Evolutionary conservation across 768 basidiomycete species (phyloP), one percentile per base, ranked within the genome.

Genomic region (Pulveroboletus ravenelii): DNA sequence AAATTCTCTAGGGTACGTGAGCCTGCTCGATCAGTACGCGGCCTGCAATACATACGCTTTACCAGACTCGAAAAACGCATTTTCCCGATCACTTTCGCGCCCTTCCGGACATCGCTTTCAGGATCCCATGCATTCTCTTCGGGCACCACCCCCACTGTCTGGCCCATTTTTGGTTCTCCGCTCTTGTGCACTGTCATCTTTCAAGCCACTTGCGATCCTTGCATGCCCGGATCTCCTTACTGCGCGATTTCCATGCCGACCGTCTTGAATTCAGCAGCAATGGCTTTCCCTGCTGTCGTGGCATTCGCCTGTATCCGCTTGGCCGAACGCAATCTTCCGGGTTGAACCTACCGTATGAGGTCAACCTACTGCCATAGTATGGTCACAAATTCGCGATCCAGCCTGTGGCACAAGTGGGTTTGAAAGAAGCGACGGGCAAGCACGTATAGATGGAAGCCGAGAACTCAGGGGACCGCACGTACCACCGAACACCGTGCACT

Each of bases 181-280:
- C 12, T 18, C 32, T 41, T 40, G 32, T 57, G 48, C 48, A 37
- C 57, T 53, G 36, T 52, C 47, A 6, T 48, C 43, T 38, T 38
- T 25, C 29, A 29, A 32, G 18, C 38, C 45, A 27, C 43, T 37
- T 32, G 20, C 35, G 17, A 37, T 37, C 30, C 17, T 18, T 41
- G 37, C 48, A 17, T 20, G 23, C 40, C 23, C 35, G 36, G 31
- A 37, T 27, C 27, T 43, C 12, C 18, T 36, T 15, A 38, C 47
- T 15, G 41, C 32, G 45, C 25, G 15, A 49, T 23, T 25, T 40
- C 18, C 42, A 35, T 44, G 42, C 32, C 37, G 27, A 50, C 53
- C 47, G 3, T 44, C 39, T 38, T 43, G 10, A 36, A 38, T 43
- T 41, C 27, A 47, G 48, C 18, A 37, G 38, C 23, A 12, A 45